Base-by-base conservation (phyloP, 2,329 filamentous ascomycete genomes). In the Lachnellula suecica region DNA sequence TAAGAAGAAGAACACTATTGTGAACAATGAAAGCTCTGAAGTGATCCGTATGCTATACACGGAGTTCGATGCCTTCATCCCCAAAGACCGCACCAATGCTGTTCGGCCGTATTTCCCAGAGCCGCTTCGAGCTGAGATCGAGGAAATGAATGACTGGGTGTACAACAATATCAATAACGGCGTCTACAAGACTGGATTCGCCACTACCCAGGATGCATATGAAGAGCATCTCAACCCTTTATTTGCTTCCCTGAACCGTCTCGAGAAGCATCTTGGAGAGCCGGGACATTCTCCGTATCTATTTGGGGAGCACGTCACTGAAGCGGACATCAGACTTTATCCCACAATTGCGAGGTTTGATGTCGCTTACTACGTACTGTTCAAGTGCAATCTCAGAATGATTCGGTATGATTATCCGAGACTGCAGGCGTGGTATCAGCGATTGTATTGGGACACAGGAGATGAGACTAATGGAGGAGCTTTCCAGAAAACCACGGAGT, bases 11-110 rank as follows among this genome's bases (percentile, higher is more conserved):
- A 40, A 83, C 47, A 81, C 77, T 1, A 87, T 92, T 52, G 88
- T 92, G 43, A 90, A 81, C 75, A 93, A 93, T 54, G 89, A 93
- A 72, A 86, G 83, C 44, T 81, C 82, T 41, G 89, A 93, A 66
- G 92, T 93, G 56, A 89, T 92, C 60, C 81, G 88, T 56, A 91
- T 92, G 85, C 72, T 92, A 52, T 89, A 89, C 69, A 75, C 77
- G n/a, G 85, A 79, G 13, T 63, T 63, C 19, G 55, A 63, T 35
- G 40, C 25, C 8, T 41, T 63, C 24, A n/a, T 63, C 8, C 49
- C 55, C 29, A 31, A 41, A 20, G 24, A 48, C 15, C 15, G 46
- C 11, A 41, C 22, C 11, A 35, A 48, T n/a, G 19, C 34, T 13
- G 37, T 31, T 9, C 9, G 22, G 15, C 34, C 34, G 10, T 76